Base-by-base conservation (phyloP, 495 filamentous ascomycete species). In the Astrothelium macrocarpum region DNA sequence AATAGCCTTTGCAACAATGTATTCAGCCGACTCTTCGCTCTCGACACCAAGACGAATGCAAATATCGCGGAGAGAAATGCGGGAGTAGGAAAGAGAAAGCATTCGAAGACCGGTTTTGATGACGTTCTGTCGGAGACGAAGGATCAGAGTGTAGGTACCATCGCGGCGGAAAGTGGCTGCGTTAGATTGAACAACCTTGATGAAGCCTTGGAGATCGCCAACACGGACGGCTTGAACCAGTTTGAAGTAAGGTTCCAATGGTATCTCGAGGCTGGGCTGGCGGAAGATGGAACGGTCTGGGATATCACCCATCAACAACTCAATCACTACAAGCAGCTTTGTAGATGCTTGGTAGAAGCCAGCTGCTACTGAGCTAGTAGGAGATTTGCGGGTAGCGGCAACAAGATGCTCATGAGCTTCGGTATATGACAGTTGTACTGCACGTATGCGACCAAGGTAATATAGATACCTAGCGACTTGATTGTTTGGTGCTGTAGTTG, bases 91-190 rank as follows among this genome's bases (percentile, higher is more conserved):
- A 71, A 98, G 79, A 32, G 92, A 96, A 86, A 98, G 96, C 90
- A 96, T 97, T 66, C 94, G 90, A 68, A 98, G 94, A 68, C 94
- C 94, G 36, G 94, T 98, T 79, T 96, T 96, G 84, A 98, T 97
- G 74, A 98, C 94, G 76, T 97, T 97, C 74, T 98, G 94, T 60
- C 94, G 85, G 43, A 98, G 81, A 56, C 94, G 90, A 65, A 97
- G 82, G 72, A 97, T 93, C 59, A 98, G 81, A 9, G 91, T 96
- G 76, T 97, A 97, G 23, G 92, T 97, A 61, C 90, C 91, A 74
- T 98, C 95, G 62, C 87, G 87, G 58, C 89, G 85, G 85, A 97
- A 98, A 18, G 86, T 88, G 26, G 86, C 83, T 62, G 84, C 87
- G 76, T 96, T 85, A 23, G 83, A 82, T 65, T 86, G 85, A 62